phyloP scores from a whole-genome alignment of 768 basidiomycete species.

The Pholiota conissans region DNA sequence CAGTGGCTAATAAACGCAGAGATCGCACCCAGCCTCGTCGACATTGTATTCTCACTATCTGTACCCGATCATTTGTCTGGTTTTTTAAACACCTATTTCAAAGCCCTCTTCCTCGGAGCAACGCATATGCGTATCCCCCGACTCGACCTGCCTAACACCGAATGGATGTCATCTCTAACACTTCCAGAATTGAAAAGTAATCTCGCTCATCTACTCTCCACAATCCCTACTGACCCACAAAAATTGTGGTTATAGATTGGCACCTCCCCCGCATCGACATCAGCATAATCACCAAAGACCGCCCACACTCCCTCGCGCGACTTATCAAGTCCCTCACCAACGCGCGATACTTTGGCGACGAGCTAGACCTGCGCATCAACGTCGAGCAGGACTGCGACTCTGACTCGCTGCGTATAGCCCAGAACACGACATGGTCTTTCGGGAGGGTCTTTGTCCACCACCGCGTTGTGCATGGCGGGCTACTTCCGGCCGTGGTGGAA shows the following conservation, averaged over 20 bases:
- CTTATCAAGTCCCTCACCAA: slow-evolving; percentile 60
- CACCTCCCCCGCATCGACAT: slow-evolving; percentile 67
- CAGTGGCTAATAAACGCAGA: slow-evolving; percentile 4
- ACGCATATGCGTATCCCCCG: slow-evolving; percentile 22
- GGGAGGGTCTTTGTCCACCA: slow-evolving; percentile 65
- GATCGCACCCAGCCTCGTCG: no score
- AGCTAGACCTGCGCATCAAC: slow-evolving; percentile 63
- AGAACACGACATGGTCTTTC: slow-evolving; percentile 57
- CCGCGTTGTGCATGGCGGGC: slow-evolving; percentile 75
- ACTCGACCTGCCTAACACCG: slow-evolving; percentile 21
- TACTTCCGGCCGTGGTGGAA: slow-evolving; percentile 83
- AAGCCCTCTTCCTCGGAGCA: slow-evolving; percentile 1
- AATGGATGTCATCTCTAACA: slow-evolving; percentile 34
- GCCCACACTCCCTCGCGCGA: slow-evolving; percentile 69
- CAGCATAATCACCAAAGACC: slow-evolving; percentile 75
- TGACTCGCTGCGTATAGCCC: slow-evolving; percentile 54
- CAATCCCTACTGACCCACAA: slow-evolving; percentile 18
- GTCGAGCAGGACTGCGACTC: slow-evolving; percentile 73
- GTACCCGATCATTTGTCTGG: slow-evolving; percentile 13
- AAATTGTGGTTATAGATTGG: slow-evolving; percentile 57
- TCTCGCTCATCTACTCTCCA: slow-evolving; percentile 11
- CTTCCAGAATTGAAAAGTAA: slow-evolving; percentile 60
- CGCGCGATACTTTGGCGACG: slow-evolving; percentile 70
- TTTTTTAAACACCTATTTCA: slow-evolving; percentile 5
- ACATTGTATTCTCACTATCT: slow-evolving; percentile 12